phyloP scores from a whole-genome alignment of 805 yeast species.

The Myxozyma vanderwaltii region DNA sequence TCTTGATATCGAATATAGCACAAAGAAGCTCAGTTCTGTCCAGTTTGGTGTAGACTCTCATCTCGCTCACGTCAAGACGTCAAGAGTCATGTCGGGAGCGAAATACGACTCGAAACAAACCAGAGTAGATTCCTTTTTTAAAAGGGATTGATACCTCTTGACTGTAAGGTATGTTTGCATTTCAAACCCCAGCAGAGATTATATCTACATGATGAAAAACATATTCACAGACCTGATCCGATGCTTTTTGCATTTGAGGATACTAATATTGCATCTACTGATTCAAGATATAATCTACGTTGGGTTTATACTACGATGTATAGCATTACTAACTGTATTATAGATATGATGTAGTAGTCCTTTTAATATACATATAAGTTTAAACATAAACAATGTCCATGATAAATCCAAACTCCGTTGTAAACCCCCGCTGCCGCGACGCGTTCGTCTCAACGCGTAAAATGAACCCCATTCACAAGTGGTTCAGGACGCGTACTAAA shows the following conservation, averaged over 20 bases:
- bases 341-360: no score
- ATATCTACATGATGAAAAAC: constrained; percentile 30
- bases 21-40: background rate
- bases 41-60: constrained; percentile 6
- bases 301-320: no score
- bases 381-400: background rate
- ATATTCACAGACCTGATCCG: constrained; percentile 38
- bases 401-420: no score
- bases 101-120: constrained; percentile 18
- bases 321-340: background rate
- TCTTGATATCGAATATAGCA: constrained; percentile 9
- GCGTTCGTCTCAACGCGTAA: no score
- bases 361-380: no score
- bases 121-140: constrained; percentile 17
- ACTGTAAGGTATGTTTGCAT: constrained; percentile 16
- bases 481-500: constrained; percentile 34
- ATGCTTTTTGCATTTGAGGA: constrained; percentile 32
- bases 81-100: constrained; percentile 1
- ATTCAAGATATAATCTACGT: background rate
- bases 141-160: background rate
- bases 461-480: constrained; percentile 13
- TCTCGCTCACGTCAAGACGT: background rate
- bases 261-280: constrained; percentile 25
- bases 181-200: background rate
- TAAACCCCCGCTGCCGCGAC: no score